A percentile compares a stretch with the other conserved stretches of the same genome.
phyloP scores from a whole-genome alignment of 179 eudicot genomes.

The Pouteria campechiana region DNA sequence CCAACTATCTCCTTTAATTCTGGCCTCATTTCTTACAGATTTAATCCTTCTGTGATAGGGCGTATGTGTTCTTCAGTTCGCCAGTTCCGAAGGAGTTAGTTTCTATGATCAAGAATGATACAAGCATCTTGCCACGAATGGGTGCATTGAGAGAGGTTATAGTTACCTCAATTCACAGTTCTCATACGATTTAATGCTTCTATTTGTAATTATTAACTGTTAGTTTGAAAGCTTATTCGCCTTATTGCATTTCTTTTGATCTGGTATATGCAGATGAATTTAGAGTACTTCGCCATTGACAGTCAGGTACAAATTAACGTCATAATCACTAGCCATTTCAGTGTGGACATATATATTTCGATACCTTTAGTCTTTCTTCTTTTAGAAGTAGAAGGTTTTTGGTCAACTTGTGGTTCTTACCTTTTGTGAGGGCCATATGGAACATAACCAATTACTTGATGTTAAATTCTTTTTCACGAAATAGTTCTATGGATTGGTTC shows the following conservation, averaged over 20 bases:
- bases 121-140: constrained; percentile 86
- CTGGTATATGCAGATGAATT: constrained; percentile 69
- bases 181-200: too few relatives aligned
- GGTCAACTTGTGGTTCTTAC: too few relatives aligned
- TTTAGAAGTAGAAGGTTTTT: too few relatives aligned
- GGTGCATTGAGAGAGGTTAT: constrained; percentile 94
- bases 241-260: neutral
- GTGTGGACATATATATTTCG: too few relatives aligned
- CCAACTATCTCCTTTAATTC: neutral
- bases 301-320: constrained; percentile 53
- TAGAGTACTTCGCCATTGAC: constrained; percentile 85
- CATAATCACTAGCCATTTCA: neutral
- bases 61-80: constrained; percentile 77
- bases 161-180: neutral
- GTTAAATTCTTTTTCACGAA: too few relatives aligned
- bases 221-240: neutral
- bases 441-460: too few relatives aligned
- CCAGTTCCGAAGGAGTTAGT: constrained; percentile 74
- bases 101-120: constrained; percentile 66
- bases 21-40: constrained; percentile 1
- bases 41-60: constrained; percentile 35
- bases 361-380: too few relatives aligned
- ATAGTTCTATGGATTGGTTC: too few relatives aligned
- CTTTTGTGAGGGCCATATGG: too few relatives aligned
- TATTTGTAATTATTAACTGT: neutral